These are phyloP conservation scores for Clonostachys sp. DNA, from an alignment of 2,329 filamentous ascomycete genomes.

Conservation along the genomic window DNA sequence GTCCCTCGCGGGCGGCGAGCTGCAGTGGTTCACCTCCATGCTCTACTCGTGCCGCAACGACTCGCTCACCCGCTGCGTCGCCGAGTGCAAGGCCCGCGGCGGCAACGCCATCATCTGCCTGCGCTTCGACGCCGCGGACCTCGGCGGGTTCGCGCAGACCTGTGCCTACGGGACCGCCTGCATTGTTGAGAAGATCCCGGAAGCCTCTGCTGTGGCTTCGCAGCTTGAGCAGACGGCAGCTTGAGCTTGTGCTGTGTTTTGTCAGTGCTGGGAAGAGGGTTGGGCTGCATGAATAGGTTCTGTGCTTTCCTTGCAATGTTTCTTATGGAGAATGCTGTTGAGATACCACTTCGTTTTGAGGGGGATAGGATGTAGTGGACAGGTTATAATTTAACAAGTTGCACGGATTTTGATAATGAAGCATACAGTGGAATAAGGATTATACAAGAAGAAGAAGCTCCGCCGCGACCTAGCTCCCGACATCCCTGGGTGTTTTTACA, in stretches of 20 bases:
- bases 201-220: slow-evolving; percentile 2
- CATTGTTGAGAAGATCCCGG: slow-evolving; percentile 50
- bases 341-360: no score
- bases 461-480: no score
- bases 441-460: no score
- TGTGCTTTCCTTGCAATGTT: no score
- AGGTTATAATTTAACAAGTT: no score
- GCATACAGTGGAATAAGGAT: no score
- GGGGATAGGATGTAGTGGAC: no score
- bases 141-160: slow-evolving; percentile 52
- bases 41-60: slow-evolving; percentile 49
- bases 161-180: slow-evolving; percentile 58
- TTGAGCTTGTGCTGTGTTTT: no score
- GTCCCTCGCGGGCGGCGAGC: slow-evolving; percentile 53
- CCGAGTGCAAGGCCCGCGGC: slow-evolving; percentile 51
- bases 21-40: slow-evolving; percentile 54
- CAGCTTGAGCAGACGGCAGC: background rate
- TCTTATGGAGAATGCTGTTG: no score
- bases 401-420: no score
- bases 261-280: no score
- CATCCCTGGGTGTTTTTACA: background rate
- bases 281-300: no score
- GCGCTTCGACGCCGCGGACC: slow-evolving; percentile 51
- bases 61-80: slow-evolving; percentile 15
- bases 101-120: slow-evolving; percentile 57